Evolutionary conservation across 192 early-diverging fungal genomes (phyloP), one percentile per base, ranked within the genome.

Genomic region (Thamnidium elegans): DNA sequence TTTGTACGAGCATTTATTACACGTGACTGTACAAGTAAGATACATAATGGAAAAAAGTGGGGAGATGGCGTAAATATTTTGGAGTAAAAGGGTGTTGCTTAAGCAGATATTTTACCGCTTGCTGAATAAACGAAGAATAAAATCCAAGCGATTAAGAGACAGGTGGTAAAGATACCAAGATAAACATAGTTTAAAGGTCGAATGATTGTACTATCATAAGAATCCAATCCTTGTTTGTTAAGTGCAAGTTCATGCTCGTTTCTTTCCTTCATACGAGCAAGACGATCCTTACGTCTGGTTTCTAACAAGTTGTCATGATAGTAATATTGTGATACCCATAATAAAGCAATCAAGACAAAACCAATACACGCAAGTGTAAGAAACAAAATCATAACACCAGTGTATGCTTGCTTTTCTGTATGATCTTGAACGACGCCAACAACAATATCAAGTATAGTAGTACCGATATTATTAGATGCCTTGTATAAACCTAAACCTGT

Each of bases 401-500:
- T 72, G 13, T 72, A 72, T 32, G 63, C 70, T 58, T 72, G 70
- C 3, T 67, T 47, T 2, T 7, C 58, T 3, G 73, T 74, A 13
- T 66, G 55, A 31, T 87, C 86, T 39, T 87, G 86, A 50, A 87
- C 69, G 31, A 79, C 77, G 32, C 86, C 86, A 23, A 87, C 77
- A 36, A 81, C 66, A 48, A 84, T 82, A 50, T 85, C 84, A 14
- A 85, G 78, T 20, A 85, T 81, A 1, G 84, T 81, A 3, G 80
- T 78, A 14, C 84, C 86, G 11, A 82, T 79, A 60, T 86, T 85
- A 68, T 79, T 82, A 0, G 82, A 78, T n/a, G 74, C 79, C 70
- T 87, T 87, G 76, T 84, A 87, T 11, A 87, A 69, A 4, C 86
- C 84, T 26, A 85, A 62, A 8, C 80, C 84, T 3, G 86, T 86